Conservation (phyloP, 805 yeast genomes). For the Candida xyloterini region DNA sequence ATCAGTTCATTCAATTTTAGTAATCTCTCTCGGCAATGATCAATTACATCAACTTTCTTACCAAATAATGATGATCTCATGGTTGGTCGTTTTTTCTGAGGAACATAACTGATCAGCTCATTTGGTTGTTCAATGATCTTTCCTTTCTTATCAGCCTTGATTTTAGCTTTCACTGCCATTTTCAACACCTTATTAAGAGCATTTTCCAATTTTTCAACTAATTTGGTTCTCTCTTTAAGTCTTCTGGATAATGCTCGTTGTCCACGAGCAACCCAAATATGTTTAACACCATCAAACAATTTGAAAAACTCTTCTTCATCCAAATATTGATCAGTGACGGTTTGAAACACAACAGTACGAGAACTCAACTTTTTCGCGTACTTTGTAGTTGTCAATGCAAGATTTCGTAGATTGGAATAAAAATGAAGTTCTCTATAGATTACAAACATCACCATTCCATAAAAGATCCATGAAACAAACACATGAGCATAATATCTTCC, state of each 20-base stretch:
- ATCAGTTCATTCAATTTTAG: slow-evolving; percentile 58
- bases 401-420: slow-evolving; percentile 72
- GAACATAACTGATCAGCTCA: slow-evolving; percentile 56
- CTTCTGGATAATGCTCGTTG: slow-evolving; percentile 49
- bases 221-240: slow-evolving; percentile 55
- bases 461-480: slow-evolving; percentile 74
- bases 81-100: slow-evolving; percentile 66
- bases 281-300: slow-evolving; percentile 77
- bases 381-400: slow-evolving; percentile 75
- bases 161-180: slow-evolving; percentile 59
- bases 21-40: slow-evolving; percentile 53
- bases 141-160: slow-evolving; percentile 68
- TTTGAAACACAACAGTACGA: slow-evolving; percentile 79
- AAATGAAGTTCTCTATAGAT: slow-evolving; percentile 80
- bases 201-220: slow-evolving; percentile 63
- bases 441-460: slow-evolving; percentile 64
- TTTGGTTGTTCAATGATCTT: slow-evolving; percentile 40
- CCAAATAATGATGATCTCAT: slow-evolving; percentile 46
- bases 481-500: slow-evolving; percentile 84
- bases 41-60: slow-evolving; percentile 61
- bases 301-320: slow-evolving; percentile 70
- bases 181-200: slow-evolving; percentile 59
- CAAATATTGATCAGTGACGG: slow-evolving; percentile 72
- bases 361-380: slow-evolving; percentile 73
- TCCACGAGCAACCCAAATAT: slow-evolving; percentile 77